Evolutionary conservation across 768 basidiomycete species (phyloP), one percentile per base, ranked within the genome.

Genomic region (Agrocybe pediades): DNA sequence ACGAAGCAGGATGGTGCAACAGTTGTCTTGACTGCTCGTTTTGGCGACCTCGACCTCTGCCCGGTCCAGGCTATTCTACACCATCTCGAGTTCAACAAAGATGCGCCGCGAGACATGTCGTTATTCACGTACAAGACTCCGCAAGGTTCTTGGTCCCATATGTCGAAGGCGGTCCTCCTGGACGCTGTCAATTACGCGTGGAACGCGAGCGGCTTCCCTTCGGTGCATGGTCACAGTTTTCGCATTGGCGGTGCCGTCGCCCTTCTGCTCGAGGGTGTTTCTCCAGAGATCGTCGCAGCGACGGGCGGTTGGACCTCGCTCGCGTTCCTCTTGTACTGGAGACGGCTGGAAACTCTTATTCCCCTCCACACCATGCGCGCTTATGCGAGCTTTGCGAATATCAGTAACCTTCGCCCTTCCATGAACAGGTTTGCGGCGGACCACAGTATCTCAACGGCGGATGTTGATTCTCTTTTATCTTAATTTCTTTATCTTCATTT

Each of bases 161-260:
- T 59, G 42, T 20, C 27, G n/a, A 53, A 49, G 29, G 11, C 33
- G 11, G 9, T 7, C 2, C 53, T 57, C 23, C 46, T 57, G 1
- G 5, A 17, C 27, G 42, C 45, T 25, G 30, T 57, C 0, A 26
- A 6, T 16, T 9, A 21, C 1, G 21, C 49, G 5, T 57, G 50
- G 56, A 15, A 41, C 1, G 3, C 6, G 19, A 24, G 41, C 2
- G 24, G 39, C 7, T 55, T 69, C 2, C 51, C 46, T 0, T 24
- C 21, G 9, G 46, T 65, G 9, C 21, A 48, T 1, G 73, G 70
- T 0, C 70, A 75, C 48, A 62, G 63, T 43, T 73, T 73, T 48
- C 58, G 65, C 13, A 74, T 74, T 47, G 71, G 73, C 0, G 70
- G 71, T 9, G 63, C 71, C 1, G 65, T 69, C 0, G 59, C 67